These are phyloP conservation scores for Peniophora sp. DNA, from an alignment of 1,284 basidiomycete species.

Conservation along the genomic window DNA sequence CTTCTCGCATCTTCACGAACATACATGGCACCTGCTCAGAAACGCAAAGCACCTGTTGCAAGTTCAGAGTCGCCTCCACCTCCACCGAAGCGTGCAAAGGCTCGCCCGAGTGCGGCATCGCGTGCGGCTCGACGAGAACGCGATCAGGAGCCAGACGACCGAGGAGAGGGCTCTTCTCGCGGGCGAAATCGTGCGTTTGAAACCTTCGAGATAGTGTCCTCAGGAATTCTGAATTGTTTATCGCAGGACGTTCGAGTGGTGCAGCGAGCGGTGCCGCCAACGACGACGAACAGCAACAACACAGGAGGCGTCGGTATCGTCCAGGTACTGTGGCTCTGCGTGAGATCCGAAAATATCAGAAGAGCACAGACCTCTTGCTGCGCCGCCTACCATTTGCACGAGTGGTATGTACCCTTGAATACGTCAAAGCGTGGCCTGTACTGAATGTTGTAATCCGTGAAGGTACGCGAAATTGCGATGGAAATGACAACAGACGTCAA, in stretches of 20 bases:
- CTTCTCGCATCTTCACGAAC: background rate
- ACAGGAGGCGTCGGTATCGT: conserved; percentile 58
- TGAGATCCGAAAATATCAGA: conserved; percentile 93
- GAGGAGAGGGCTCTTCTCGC: conserved; percentile 8
- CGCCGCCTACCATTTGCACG: conserved; percentile 88
- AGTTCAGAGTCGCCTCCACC: conserved; percentile 37
- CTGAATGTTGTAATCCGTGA: conserved; percentile 3
- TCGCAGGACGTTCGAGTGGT: background rate
- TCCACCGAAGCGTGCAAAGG: conserved; percentile 35
- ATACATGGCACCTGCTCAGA: conserved; percentile 24
- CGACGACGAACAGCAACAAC: conserved; percentile 3
- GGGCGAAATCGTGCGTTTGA: background rate
- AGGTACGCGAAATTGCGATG: conserved; percentile 90
- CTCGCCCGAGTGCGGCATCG: conserved; percentile 60
- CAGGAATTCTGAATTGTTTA: too few species aligned
- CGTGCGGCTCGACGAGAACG: conserved; percentile 26
- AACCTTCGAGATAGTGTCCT: too few species aligned
- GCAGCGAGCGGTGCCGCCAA: too few species aligned
- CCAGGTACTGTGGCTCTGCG: conserved; percentile 86
- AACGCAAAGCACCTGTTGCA: conserved; percentile 21
- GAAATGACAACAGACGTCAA: conserved; percentile 78
- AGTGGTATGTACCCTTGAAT: conserved; percentile 49
- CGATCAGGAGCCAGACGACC: conserved; percentile 1
- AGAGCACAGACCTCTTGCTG: conserved; percentile 82
- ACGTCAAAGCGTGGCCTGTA: conserved; percentile 3